Conservation (phyloP, 345 rosid species). For the Syzygium aqueum region DNA sequence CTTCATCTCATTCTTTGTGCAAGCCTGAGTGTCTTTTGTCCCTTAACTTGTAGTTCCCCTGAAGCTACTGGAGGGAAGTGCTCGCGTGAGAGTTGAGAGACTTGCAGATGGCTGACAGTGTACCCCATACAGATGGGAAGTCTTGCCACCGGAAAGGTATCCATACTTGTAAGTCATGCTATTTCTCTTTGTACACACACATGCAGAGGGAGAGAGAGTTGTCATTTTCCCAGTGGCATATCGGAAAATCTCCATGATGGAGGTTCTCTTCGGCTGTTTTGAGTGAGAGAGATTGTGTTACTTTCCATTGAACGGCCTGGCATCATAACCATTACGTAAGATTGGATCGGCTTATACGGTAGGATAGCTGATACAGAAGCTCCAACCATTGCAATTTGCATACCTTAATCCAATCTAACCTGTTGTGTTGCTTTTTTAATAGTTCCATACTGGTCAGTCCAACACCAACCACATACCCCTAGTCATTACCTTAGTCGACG, state of each 20-base stretch:
- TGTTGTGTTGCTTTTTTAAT: neutral
- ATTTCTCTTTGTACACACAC: neutral
- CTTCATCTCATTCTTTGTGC: neutral
- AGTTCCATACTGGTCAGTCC: neutral
- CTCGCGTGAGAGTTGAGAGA: neutral
- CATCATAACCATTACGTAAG: neutral
- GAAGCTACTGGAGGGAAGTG: neutral
- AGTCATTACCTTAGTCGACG: neutral
- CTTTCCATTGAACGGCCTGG: neutral
- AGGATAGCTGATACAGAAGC: neutral
- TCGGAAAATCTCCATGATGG: neutral
- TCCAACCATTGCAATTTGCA: neutral
- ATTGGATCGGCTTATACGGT: neutral
- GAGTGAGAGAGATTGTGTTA: neutral
- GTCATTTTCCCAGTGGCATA: neutral
- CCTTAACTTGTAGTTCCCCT: neutral
- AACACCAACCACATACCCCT: neutral
- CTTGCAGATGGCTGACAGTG: neutral
- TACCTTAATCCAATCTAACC: neutral
- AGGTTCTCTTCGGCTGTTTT: too few relatives aligned
- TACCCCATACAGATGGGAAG: neutral
- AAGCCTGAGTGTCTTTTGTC: neutral
- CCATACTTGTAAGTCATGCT: neutral
- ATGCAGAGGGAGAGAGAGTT: neutral
- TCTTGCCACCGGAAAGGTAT: neutral